phyloP scores from a whole-genome alignment of 1,284 basidiomycete genomes.

The Boletus smithii region DNA sequence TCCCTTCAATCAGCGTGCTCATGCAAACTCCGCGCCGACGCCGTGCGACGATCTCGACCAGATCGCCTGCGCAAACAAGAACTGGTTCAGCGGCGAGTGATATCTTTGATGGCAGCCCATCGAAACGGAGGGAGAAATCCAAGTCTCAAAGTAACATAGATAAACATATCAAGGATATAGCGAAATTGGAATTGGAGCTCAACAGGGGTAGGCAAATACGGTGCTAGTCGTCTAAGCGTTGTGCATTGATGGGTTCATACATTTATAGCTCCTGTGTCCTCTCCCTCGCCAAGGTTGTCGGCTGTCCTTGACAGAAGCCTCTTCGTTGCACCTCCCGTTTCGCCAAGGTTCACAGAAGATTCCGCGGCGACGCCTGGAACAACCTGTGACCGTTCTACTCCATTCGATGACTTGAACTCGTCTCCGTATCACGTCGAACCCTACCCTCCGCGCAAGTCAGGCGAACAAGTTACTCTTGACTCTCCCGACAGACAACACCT shows the following conservation, averaged over 20 bases:
- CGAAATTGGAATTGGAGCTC: constrained; percentile 59
- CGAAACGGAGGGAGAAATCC: constrained; percentile 62
- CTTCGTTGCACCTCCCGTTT: constrained; percentile 53
- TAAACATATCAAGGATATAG: constrained; percentile 62
- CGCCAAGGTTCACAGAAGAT: constrained; percentile 23
- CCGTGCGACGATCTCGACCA: constrained; percentile 62
- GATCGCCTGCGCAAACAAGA: constrained; percentile 46
- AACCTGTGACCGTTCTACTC: constrained; percentile 26
- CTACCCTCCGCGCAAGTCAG: constrained; percentile 48
- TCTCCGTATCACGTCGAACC: constrained; percentile 62
- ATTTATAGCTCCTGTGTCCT: constrained; percentile 37
- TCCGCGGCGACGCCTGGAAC: constrained; percentile 28
- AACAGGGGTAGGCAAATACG: constrained; percentile 24
- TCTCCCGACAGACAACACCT: constrained; percentile 55
- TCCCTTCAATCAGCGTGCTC: constrained; percentile 24
- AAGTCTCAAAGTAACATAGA: constrained; percentile 61
- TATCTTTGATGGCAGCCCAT: constrained; percentile 47
- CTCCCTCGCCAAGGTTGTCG: constrained; percentile 52
- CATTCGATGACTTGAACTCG: constrained; percentile 49
- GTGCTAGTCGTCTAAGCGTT: background rate
- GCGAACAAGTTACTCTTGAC: constrained; percentile 40
- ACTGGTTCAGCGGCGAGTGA: constrained; percentile 17
- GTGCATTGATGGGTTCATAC: constrained; percentile 2
- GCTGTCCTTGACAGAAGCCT: constrained; percentile 61
- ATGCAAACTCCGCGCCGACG: constrained; percentile 53